These are phyloP conservation scores for Lactuca saligna DNA, from an alignment of 129 eudicot species.

Conservation along the genomic window DNA sequence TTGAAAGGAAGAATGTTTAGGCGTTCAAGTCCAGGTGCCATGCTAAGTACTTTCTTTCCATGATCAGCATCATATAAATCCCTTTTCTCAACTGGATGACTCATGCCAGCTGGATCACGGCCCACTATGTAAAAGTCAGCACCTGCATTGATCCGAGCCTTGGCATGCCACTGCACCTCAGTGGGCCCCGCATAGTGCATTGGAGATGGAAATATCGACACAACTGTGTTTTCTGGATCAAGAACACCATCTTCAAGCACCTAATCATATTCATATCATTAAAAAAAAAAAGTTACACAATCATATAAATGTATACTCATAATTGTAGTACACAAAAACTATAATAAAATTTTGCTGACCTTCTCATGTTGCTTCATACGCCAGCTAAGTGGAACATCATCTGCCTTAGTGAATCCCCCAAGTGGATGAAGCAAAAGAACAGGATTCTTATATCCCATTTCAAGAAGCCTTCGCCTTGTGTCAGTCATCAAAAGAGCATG, in stretches of 20 bases:
- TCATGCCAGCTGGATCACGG: constrained; percentile 96
- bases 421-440: constrained; percentile 91
- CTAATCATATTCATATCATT: constrained; percentile 22
- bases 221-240: constrained; percentile 89
- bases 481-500: constrained; percentile 94
- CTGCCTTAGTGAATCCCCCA: constrained; percentile 89
- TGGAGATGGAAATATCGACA: constrained; percentile 94
- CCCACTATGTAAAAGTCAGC: constrained; percentile 97
- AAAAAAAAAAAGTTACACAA: background rate
- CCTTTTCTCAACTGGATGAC: constrained; percentile 85
- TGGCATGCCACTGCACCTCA: constrained; percentile 99
- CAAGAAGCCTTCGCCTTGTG: constrained; percentile 91
- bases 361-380: constrained; percentile 97
- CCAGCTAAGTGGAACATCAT: constrained; percentile 95
- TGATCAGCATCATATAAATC: constrained; percentile 94
- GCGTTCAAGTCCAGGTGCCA: constrained; percentile 98
- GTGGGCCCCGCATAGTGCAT: constrained; percentile 99
- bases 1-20: constrained; percentile 92
- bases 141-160: constrained; percentile 96
- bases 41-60: constrained; percentile 91
- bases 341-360: constrained; percentile 36
- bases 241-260: constrained; percentile 92
- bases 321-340: background rate
- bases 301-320: too few species aligned
- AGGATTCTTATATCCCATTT: constrained; percentile 96